These are phyloP conservation scores for Lachancea fermentati DNA, from an alignment of 805 yeast species.

Conservation along the genomic window DNA sequence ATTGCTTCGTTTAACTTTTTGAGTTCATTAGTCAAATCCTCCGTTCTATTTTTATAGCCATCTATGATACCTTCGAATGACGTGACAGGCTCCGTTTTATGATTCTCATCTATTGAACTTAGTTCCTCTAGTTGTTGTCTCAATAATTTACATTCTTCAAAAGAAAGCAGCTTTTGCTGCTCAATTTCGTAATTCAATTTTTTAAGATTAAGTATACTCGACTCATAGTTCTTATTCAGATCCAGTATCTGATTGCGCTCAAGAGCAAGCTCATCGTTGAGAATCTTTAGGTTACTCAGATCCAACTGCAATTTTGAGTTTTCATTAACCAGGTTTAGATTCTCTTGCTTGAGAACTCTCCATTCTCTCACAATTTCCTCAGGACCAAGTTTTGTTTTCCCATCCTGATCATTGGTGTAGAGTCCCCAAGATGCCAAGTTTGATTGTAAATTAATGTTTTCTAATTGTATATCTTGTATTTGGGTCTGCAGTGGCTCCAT, in stretches of 20 bases:
- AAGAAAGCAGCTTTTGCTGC: conserved; percentile 46
- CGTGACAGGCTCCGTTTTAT: conserved; percentile 12
- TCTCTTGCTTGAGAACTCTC: conserved; percentile 37
- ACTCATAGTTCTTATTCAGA: conserved; percentile 23
- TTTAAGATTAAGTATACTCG: conserved; percentile 26
- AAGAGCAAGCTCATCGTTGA: conserved; percentile 34
- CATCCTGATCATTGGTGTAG: conserved; percentile 33
- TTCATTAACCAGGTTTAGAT: conserved; percentile 33
- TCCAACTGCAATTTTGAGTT: conserved; percentile 25
- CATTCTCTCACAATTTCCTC: conserved; percentile 37
- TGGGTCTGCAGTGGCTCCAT: conserved; percentile 41
- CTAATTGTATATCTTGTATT: conserved; percentile 44
- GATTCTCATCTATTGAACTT: conserved; percentile 30
- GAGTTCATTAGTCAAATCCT: conserved; percentile 37
- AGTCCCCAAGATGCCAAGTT: conserved; percentile 44
- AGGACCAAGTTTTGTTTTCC: conserved; percentile 15
- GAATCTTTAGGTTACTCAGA: conserved; percentile 19
- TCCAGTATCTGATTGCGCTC: conserved; percentile 36
- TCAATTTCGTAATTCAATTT: conserved; percentile 41
- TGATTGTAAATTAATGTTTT: conserved; percentile 42
- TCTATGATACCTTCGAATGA: conserved; percentile 39
- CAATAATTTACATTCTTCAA: conserved; percentile 53
- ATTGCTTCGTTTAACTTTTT: conserved; percentile 29
- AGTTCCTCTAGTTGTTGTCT: conserved; percentile 50
- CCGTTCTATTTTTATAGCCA: conserved; percentile 49